Percentiles rank a stretch among this genome's conserved stretches.
Conservation (phyloP, 805 yeast genomes). For the Saccharomycopsis sp. region DNA sequence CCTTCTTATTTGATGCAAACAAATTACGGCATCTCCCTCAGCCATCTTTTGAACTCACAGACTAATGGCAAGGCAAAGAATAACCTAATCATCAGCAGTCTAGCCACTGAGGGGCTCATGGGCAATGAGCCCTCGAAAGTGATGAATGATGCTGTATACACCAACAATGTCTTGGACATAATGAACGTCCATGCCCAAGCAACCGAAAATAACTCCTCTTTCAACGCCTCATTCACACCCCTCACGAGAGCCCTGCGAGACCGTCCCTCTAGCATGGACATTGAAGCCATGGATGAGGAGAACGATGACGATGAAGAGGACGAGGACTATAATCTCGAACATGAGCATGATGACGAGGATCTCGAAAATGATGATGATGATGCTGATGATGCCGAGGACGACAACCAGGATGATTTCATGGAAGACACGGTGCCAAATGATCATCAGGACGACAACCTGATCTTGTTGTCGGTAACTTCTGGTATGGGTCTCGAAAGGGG, state of each 20-base stretch:
- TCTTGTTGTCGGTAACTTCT: background rate
- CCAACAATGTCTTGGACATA: background rate
- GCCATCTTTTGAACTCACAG: background rate
- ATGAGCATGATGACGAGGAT: background rate
- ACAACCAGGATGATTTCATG: background rate
- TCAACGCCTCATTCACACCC: too few relatives aligned
- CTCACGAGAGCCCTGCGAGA: too few relatives aligned
- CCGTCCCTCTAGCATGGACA: too few relatives aligned
- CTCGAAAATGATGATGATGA: background rate
- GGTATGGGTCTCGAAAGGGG: background rate
- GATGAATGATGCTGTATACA: background rate
- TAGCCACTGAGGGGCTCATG: background rate
- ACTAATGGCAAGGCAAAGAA: background rate
- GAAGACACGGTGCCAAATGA: background rate
- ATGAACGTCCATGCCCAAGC: background rate
- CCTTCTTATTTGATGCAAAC: constrained; percentile 15
- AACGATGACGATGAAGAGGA: background rate
- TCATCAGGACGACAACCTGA: constrained; percentile 2
- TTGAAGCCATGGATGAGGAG: background rate
- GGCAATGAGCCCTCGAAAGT: background rate
- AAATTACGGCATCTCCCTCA: constrained; percentile 10
- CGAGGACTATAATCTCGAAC: background rate
- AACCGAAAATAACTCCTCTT: too few relatives aligned
- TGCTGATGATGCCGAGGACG: background rate
- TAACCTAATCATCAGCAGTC: background rate